phyloP scores from a whole-genome alignment of 192 early-diverging fungal genomes.

The Backusella liffmaniae region DNA sequence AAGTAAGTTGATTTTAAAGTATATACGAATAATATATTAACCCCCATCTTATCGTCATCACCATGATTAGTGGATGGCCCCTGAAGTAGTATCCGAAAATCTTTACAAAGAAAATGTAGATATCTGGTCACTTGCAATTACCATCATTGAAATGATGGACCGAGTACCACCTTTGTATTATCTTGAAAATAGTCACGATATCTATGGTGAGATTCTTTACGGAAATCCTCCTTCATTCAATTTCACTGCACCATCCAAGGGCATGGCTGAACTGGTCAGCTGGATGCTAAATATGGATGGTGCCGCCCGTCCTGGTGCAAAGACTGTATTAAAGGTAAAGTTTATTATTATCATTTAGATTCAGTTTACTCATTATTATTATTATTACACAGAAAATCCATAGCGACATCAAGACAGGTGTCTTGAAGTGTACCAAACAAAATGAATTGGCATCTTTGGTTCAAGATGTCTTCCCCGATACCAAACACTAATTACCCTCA shows the following conservation, averaged over 20 bases:
- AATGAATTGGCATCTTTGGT: constrained; percentile 30
- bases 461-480: constrained; percentile 29
- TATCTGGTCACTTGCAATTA: constrained; percentile 48
- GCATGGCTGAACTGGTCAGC: constrained; percentile 18
- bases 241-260: constrained; percentile 26
- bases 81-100: constrained; percentile 41
- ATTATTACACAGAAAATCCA: constrained; percentile 6
- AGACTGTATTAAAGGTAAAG: constrained; percentile 23
- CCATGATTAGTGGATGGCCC: constrained; percentile 41
- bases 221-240: constrained; percentile 27
- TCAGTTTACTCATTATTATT: background rate
- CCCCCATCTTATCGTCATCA: no score
- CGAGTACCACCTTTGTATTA: constrained; percentile 42
- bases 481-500: background rate
- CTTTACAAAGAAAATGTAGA: constrained; percentile 47
- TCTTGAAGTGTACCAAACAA: constrained; percentile 28
- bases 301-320: constrained; percentile 22
- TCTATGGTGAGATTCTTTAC: constrained; percentile 34
- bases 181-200: constrained; percentile 32
- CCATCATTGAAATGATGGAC: constrained; percentile 45
- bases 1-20: constrained; percentile 14
- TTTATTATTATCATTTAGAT: background rate
- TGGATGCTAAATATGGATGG: constrained; percentile 32
- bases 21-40: background rate
- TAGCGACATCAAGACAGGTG: constrained; percentile 16